These are phyloP conservation scores for Pichia nakasei DNA, from an alignment of 805 yeast species.

Conservation along the genomic window DNA sequence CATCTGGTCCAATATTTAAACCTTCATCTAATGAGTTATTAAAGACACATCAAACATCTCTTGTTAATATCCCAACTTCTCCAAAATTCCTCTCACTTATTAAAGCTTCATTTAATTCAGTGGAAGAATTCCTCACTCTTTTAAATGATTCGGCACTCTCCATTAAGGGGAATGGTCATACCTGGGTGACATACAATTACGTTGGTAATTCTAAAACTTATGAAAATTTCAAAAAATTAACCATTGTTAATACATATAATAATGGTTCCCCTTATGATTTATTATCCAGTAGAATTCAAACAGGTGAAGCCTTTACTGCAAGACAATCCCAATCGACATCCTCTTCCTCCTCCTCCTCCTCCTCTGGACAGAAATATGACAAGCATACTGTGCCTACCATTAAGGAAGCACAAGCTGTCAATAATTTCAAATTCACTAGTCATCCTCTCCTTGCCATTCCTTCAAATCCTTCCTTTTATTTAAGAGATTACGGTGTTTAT, in stretches of 20 bases:
- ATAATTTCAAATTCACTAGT: conserved; percentile 31
- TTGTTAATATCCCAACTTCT: conserved; percentile 16
- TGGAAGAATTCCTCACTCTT: conserved; percentile 66
- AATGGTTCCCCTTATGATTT: conserved; percentile 75
- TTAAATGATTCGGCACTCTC: conserved; percentile 60
- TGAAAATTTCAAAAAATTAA: conserved; percentile 37
- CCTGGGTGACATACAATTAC: conserved; percentile 72
- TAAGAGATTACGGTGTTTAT: conserved; percentile 69
- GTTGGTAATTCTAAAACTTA: conserved; percentile 14
- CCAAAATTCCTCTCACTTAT: conserved; percentile 38
- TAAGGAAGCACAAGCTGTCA: conserved; percentile 36
- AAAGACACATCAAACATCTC: conserved; percentile 23
- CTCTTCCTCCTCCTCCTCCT: no score
- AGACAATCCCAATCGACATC: no score
- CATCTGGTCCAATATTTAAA: conserved; percentile 7
- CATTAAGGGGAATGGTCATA: conserved; percentile 82
- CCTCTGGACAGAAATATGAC: conserved; percentile 7
- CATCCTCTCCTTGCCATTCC: conserved; percentile 65
- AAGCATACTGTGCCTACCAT: conserved; percentile 20
- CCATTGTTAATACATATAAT: conserved; percentile 76
- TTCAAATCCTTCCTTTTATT: conserved; percentile 60
- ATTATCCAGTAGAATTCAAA: conserved; percentile 40
- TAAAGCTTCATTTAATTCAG: conserved; percentile 59
- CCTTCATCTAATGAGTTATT: conserved; percentile 26
- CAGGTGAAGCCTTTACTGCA: conserved; percentile 9